Evolutionary conservation across 1,139 yeast species (phyloP).

Genomic region (Sporopachydermia cereana): DNA sequence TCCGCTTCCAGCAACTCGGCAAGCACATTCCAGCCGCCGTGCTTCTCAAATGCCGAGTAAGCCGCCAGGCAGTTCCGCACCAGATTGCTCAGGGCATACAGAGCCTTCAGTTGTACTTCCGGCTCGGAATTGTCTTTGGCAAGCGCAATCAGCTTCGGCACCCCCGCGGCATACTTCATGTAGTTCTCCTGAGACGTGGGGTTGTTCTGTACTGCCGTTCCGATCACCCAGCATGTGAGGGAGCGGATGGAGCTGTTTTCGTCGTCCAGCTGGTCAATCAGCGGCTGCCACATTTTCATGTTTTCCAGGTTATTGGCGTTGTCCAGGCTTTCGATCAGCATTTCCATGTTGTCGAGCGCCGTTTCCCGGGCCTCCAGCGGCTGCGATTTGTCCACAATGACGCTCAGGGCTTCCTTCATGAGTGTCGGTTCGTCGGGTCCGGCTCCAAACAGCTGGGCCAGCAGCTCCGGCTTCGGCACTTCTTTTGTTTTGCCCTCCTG

Average conservation of each 20-base stretch:
- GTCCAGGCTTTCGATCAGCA: slow-evolving; percentile 87
- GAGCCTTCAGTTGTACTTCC: slow-evolving; percentile 43
- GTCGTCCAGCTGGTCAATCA: slow-evolving; percentile 40
- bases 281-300: slow-evolving; percentile 65
- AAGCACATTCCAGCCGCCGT: slow-evolving; percentile 52
- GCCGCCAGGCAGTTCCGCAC: slow-evolving; percentile 60
- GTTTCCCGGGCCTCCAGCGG: slow-evolving; percentile 50
- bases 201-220: slow-evolving; percentile 90
- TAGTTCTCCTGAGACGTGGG: slow-evolving; percentile 60
- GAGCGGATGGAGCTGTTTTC: slow-evolving; percentile 37
- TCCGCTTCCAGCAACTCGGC: slow-evolving; percentile 15
- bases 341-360: slow-evolving; percentile 87
- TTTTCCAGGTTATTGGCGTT: slow-evolving; percentile 86
- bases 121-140: slow-evolving; percentile 22
- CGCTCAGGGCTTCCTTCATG: slow-evolving; percentile 64
- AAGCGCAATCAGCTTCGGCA: slow-evolving; percentile 33
- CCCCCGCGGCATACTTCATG: slow-evolving; percentile 37
- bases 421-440: slow-evolving; percentile 76
- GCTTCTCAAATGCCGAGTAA: slow-evolving; percentile 40
- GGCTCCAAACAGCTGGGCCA: slow-evolving; percentile 64
- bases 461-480: slow-evolving; percentile 60
- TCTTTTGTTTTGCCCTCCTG: slow-evolving; percentile 13
- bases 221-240: slow-evolving; percentile 63
- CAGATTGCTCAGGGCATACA: slow-evolving; percentile 67
- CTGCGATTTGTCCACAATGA: slow-evolving; percentile 52